Evolutionary conservation across 2,329 filamentous ascomycete genomes (phyloP).

Genomic region (Aspergillus chevalieri): DNA sequence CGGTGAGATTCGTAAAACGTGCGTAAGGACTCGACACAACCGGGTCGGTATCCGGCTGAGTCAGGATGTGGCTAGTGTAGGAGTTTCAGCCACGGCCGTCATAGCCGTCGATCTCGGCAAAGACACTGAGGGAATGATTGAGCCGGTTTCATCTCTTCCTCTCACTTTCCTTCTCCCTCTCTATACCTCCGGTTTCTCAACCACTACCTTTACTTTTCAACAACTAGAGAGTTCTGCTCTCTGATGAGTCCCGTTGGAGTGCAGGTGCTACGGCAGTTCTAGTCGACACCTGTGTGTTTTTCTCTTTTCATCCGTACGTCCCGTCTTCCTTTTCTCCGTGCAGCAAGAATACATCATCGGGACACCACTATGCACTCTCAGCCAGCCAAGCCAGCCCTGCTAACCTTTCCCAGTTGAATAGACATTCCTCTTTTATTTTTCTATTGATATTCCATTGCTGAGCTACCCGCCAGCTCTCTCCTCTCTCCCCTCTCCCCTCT

Average conservation of each 20-base stretch:
- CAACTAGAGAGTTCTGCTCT: conserved; percentile 30
- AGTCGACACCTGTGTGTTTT: conserved; percentile 34
- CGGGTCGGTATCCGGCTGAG: conserved; percentile 6
- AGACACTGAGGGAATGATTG: conserved; percentile 1
- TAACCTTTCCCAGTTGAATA: background rate
- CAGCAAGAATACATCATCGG: background rate
- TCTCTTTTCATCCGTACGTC: conserved; percentile 5
- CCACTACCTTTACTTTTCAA: background rate
- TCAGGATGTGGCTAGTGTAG: conserved; percentile 10
- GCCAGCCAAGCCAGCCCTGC: background rate
- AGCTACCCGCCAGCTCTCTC: conserved; percentile 3
- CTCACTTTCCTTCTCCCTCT: conserved; percentile 5
- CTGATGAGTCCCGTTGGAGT: conserved; percentile 33
- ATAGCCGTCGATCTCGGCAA: conserved; percentile 23
- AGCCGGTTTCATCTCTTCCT: conserved; percentile 2
- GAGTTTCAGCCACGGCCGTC: conserved; percentile 16
- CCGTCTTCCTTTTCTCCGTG: background rate
- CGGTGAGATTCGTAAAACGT: background rate
- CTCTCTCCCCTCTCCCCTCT: conserved; percentile 1
- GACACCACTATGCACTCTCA: background rate
- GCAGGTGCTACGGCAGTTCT: conserved; percentile 37
- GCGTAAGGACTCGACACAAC: background rate
- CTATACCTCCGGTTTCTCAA: background rate
- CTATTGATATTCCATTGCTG: background rate
- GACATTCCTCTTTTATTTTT: background rate